phyloP scores from a whole-genome alignment of 75 land plant genomes.

The Pinus tabuliformis region DNA sequence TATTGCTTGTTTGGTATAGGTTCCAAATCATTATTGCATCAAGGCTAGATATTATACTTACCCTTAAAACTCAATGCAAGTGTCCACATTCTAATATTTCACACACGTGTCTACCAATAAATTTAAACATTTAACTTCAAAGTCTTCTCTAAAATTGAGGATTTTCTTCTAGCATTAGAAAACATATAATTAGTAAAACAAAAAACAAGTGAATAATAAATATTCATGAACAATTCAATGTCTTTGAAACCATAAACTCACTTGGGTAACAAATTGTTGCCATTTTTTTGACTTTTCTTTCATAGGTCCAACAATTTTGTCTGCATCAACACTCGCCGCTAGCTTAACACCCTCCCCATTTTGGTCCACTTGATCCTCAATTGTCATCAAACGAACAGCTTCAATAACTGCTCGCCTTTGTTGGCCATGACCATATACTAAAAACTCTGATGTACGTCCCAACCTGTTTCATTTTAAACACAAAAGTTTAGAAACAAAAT shows the following conservation, averaged over 20 bases:
- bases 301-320: slow-evolving; percentile 19
- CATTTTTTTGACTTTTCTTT: slow-evolving; percentile 91
- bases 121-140: too few species aligned
- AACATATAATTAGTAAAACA: background rate
- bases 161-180: background rate
- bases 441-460: slow-evolving; percentile 77
- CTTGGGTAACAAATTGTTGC: slow-evolving; percentile 88
- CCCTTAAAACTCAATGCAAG: background rate
- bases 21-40: too few species aligned
- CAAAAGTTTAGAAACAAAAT: too few species aligned
- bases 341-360: slow-evolving; percentile 8
- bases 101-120: background rate
- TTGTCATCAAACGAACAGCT: slow-evolving; percentile 66
- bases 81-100: background rate
- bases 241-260: slow-evolving; percentile 9
- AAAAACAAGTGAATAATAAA: background rate
- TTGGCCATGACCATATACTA: slow-evolving; percentile 89
- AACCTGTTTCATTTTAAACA: slow-evolving; percentile 36
- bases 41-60: background rate
- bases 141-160: too few species aligned
- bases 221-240: background rate
- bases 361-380: slow-evolving; percentile 10
- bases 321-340: slow-evolving; percentile 5
- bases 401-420: slow-evolving; percentile 91
- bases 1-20: too few species aligned